These are phyloP conservation scores for Betula pendula DNA, from an alignment of 306 rosid species.

Conservation along the genomic window DNA sequence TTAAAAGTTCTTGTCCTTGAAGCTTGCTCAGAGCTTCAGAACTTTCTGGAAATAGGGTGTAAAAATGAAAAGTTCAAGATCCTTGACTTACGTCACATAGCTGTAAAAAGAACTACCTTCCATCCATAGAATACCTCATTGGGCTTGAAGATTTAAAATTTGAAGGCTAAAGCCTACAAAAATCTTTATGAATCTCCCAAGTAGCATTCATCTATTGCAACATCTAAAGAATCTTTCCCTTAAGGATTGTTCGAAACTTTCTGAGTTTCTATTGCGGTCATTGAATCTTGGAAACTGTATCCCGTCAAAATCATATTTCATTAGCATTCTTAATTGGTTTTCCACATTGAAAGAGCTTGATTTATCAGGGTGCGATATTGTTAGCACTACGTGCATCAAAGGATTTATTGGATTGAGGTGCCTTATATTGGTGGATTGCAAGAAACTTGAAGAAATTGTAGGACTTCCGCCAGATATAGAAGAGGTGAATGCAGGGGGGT, in stretches of 20 bases:
- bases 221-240: not conserved
- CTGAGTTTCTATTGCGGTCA: no score
- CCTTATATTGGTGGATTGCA: not conserved
- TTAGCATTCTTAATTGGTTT: no score
- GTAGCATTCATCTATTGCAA: not conserved
- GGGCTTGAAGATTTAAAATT: constrained; percentile 2
- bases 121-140: constrained; percentile 17
- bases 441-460: not conserved
- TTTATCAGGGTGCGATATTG: no score
- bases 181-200: constrained; percentile 15
- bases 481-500: not conserved
- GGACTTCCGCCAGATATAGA: constrained; percentile 1
- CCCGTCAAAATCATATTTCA: no score
- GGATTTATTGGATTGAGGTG: no score
- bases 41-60: constrained; percentile 30
- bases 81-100: constrained; percentile 10
- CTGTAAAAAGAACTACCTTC: constrained; percentile 24
- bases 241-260: no score
- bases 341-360: no score
- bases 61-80: not conserved
- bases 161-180: not conserved
- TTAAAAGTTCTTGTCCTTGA: constrained; percentile 13
- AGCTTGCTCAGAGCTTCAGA: constrained; percentile 26
- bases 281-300: no score
- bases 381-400: no score